Conservation (phyloP, 148 eudicot genomes). For the Camellia japonica region DNA sequence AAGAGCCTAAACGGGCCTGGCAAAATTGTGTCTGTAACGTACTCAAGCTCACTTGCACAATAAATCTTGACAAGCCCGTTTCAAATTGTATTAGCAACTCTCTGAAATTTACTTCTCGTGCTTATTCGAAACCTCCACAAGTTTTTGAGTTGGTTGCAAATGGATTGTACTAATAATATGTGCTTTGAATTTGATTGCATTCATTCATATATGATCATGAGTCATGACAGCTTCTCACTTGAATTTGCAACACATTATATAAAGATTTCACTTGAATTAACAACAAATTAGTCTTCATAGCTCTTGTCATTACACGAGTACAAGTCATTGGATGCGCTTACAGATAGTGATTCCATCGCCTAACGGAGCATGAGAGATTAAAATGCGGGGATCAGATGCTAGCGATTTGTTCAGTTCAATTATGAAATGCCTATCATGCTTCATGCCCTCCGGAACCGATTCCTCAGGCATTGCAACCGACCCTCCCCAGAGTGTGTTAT, state of each 20-base stretch:
- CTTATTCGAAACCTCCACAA: background rate
- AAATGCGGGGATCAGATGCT: conserved; percentile 50
- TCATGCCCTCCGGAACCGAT: conserved; percentile 22
- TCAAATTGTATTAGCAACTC: background rate
- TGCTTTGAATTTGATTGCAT: no score
- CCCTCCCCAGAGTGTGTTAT: conserved; percentile 56
- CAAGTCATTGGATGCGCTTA: conserved; percentile 29
- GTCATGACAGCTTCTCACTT: no score
- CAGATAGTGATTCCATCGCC: conserved; percentile 62
- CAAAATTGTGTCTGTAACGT: no score
- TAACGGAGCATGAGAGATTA: conserved; percentile 45
- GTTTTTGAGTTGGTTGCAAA: background rate
- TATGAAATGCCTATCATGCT: background rate
- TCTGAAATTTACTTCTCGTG: background rate
- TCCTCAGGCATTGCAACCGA: conserved; percentile 38
- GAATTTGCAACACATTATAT: no score
- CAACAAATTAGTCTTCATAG: no score
- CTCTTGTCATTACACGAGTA: no score
- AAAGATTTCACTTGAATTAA: no score
- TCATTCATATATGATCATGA: no score
- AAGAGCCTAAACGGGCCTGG: no score
- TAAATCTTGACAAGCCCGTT: background rate
- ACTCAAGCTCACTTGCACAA: background rate
- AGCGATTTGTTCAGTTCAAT: conserved; percentile 40
- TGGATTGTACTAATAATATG: background rate